Conservation (phyloP, 139 green algal species). For the Dunaliella sp. region DNA sequence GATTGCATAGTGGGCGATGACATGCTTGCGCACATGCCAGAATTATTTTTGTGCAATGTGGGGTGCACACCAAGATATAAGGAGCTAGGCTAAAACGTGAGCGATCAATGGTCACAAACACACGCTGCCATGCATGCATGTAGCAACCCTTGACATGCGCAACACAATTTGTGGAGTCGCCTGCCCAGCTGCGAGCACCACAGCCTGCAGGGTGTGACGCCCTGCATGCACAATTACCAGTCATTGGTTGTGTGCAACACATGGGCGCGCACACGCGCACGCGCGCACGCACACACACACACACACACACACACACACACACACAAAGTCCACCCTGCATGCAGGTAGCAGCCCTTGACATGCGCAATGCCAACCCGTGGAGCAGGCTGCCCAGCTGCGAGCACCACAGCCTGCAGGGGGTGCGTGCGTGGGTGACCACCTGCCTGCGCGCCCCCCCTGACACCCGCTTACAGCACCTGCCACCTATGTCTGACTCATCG, state of each 20-base stretch:
- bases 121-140: neutral
- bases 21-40: too few species aligned
- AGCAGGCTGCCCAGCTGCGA: constrained; percentile 44
- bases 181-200: constrained; percentile 45
- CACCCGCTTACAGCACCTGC: constrained; percentile 25
- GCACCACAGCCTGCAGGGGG: constrained; percentile 37
- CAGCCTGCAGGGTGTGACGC: constrained; percentile 33
- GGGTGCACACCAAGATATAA: too few species aligned
- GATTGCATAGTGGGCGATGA: too few species aligned
- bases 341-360: constrained; percentile 42
- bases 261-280: too few species aligned
- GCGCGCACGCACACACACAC: too few species aligned
- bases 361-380: constrained; percentile 52
- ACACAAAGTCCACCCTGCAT: neutral
- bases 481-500: constrained; percentile 16
- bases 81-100: too few species aligned
- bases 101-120: too few species aligned
- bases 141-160: constrained; percentile 46
- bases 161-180: constrained; percentile 52
- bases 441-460: constrained; percentile 18
- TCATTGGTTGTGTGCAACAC: too few species aligned
- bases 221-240: constrained; percentile 11
- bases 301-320: constrained; percentile 15
- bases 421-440: constrained; percentile 35
- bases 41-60: too few species aligned